Conservation (phyloP, 495 filamentous ascomycete species). For the Recurvomyces mirabilis region DNA sequence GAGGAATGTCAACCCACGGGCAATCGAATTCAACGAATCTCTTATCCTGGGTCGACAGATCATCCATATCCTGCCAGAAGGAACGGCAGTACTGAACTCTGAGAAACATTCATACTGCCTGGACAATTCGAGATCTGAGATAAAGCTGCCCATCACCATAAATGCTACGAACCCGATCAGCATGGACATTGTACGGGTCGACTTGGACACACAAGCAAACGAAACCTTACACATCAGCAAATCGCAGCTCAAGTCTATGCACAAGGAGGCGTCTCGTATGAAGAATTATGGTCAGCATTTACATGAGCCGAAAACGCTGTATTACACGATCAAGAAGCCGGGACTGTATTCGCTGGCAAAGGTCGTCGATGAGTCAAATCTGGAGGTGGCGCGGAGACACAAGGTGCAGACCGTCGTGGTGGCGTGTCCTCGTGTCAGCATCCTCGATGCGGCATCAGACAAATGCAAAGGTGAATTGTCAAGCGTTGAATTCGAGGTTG, state of each 20-base stretch:
- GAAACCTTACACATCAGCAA: conserved; percentile 64
- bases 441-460: conserved; percentile 51
- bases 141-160: conserved; percentile 72
- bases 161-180: conserved; percentile 82
- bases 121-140: conserved; percentile 45
- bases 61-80: conserved; percentile 93
- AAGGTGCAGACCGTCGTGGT: conserved; percentile 67
- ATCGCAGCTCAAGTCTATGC: conserved; percentile 57
- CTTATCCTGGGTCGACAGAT: conserved; percentile 91
- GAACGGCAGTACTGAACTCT: conserved; percentile 83
- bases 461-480: conserved; percentile 80
- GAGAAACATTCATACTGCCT: conserved; percentile 66
- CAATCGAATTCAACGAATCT: conserved; percentile 78
- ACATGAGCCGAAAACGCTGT: conserved; percentile 33
- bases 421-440: conserved; percentile 63
- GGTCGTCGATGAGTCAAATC: conserved; percentile 82
- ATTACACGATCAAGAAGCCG: conserved; percentile 61
- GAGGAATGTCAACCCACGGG: conserved; percentile 70
- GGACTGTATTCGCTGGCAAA: conserved; percentile 75
- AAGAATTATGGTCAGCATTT: conserved; percentile 37
- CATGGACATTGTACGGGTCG: conserved; percentile 74
- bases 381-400: conserved; percentile 68
- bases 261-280: conserved; percentile 48
- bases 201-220: conserved; percentile 64
- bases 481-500: conserved; percentile 65